A percentile compares a stretch with the other conserved stretches of the same genome.
phyloP scores from a whole-genome alignment of 225 moss, liverwort and hornwort genomes.

The Marchantia paleacea region DNA sequence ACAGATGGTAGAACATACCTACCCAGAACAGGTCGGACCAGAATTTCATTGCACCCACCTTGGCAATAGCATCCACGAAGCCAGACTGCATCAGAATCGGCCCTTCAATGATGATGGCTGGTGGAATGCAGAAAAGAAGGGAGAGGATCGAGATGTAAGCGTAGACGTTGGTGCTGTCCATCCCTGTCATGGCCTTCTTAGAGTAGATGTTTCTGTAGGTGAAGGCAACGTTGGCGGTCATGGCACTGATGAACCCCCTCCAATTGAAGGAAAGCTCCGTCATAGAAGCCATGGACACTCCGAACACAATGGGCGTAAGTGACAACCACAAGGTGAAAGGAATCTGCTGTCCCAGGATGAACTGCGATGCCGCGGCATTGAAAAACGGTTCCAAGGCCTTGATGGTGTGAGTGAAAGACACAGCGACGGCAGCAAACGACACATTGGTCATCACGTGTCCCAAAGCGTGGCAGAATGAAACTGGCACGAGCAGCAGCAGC shows the following conservation, averaged over 20 bases:
- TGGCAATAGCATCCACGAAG: slow-evolving; percentile 60
- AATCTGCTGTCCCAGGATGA: slow-evolving; percentile 77
- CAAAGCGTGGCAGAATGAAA: slow-evolving; percentile 88
- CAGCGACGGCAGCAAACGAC: slow-evolving; percentile 91
- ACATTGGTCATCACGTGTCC: slow-evolving; percentile 98
- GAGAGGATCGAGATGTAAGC: slow-evolving; percentile 95
- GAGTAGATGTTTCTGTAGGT: slow-evolving; percentile 98
- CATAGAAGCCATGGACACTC: slow-evolving; percentile 91
- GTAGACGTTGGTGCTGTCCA: slow-evolving; percentile 99
- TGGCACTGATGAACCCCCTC: slow-evolving; percentile 95
- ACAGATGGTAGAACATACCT: slow-evolving; percentile 95
- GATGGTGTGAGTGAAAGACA: slow-evolving; percentile 97
- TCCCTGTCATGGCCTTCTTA: slow-evolving; percentile 99
- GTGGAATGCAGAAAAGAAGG: slow-evolving; percentile 80
- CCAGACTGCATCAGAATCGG: slow-evolving; percentile 59
- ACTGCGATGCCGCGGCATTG: slow-evolving; percentile 92
- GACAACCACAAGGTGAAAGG: slow-evolving; percentile 74
- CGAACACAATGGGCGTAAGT: slow-evolving; percentile 75
- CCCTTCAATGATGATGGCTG: slow-evolving; percentile 79
- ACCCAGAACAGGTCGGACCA: slow-evolving; percentile 80
- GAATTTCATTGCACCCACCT: slow-evolving; percentile 74
- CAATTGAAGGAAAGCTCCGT: slow-evolving; percentile 99
- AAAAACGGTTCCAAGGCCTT: slow-evolving; percentile 97
- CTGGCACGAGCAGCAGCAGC: slow-evolving; percentile 62
- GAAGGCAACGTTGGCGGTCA: slow-evolving; percentile 89